These are phyloP conservation scores for Hydrangea macrophylla DNA, from an alignment of 148 eudicot species.

Conservation along the genomic window DNA sequence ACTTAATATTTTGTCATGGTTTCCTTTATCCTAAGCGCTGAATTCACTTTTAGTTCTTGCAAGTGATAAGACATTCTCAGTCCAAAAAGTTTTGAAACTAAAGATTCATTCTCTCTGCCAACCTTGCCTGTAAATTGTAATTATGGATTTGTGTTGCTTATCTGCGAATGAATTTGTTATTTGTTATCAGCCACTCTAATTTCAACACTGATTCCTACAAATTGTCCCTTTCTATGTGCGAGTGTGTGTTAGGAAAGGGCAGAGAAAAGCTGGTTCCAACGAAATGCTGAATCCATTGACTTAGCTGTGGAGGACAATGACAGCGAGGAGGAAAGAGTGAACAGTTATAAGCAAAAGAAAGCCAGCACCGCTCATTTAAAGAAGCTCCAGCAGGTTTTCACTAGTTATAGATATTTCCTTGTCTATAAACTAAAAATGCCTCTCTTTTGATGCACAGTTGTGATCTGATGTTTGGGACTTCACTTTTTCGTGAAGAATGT, in stretches of 20 bases:
- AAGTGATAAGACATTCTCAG: background rate
- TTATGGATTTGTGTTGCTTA: background rate
- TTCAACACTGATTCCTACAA: background rate
- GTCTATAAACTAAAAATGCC: constrained; percentile 1
- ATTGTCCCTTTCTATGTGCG: background rate
- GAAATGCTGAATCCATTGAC: constrained; percentile 70
- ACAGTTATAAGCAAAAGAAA: constrained; percentile 56
- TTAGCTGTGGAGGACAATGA: constrained; percentile 67
- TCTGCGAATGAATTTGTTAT: background rate
- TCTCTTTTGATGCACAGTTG: background rate
- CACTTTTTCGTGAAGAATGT: background rate
- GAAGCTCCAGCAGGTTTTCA: constrained; percentile 69
- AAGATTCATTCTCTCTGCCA: background rate
- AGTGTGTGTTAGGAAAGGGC: constrained; percentile 80
- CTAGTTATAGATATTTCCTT: background rate
- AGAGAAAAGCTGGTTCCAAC: constrained; percentile 60
- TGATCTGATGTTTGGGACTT: background rate
- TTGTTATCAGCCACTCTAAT: constrained; percentile 1
- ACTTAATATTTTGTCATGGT: background rate
- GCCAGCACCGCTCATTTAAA: constrained; percentile 45
- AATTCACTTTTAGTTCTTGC: background rate
- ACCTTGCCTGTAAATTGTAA: background rate
- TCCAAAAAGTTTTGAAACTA: background rate
- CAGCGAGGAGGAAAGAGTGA: constrained; percentile 88
- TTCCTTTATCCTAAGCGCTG: background rate